Conservation (phyloP, 768 basidiomycete species). For the Auriculariales sp. region DNA sequence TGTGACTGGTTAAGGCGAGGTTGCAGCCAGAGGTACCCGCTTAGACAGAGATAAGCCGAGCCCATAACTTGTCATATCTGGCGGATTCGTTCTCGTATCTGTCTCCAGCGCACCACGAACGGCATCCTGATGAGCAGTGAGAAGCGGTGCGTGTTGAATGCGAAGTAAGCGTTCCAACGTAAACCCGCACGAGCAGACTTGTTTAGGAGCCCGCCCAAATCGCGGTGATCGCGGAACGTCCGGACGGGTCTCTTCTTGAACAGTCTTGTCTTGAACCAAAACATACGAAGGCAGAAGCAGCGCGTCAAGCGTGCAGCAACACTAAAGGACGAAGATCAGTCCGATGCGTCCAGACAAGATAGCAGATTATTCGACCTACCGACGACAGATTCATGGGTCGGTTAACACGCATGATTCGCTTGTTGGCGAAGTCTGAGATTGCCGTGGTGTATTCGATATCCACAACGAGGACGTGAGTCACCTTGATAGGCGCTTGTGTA, state of each 20-base stretch:
- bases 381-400: not conserved
- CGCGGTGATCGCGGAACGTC: not conserved
- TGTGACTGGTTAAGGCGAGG: no score
- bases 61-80: no score
- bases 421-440: not conserved
- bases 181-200: not conserved
- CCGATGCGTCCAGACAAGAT: not conserved
- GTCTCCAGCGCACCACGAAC: no score
- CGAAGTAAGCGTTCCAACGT: not conserved
- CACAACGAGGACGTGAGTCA: not conserved
- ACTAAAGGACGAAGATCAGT: not conserved
- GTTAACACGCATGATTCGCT: not conserved
- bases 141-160: not conserved
- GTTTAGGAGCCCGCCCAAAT: not conserved
- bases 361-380: not conserved
- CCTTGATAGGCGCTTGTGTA: not conserved
- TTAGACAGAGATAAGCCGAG: no score
- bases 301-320: not conserved
- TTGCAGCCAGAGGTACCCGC: no score
- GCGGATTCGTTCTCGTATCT: no score
- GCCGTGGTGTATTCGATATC: not conserved
- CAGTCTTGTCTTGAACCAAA: not conserved
- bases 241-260: not conserved
- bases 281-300: not conserved
- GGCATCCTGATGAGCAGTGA: not conserved